phyloP scores from a whole-genome alignment of 1,284 basidiomycete genomes.

The Microbotryum saponariae region DNA sequence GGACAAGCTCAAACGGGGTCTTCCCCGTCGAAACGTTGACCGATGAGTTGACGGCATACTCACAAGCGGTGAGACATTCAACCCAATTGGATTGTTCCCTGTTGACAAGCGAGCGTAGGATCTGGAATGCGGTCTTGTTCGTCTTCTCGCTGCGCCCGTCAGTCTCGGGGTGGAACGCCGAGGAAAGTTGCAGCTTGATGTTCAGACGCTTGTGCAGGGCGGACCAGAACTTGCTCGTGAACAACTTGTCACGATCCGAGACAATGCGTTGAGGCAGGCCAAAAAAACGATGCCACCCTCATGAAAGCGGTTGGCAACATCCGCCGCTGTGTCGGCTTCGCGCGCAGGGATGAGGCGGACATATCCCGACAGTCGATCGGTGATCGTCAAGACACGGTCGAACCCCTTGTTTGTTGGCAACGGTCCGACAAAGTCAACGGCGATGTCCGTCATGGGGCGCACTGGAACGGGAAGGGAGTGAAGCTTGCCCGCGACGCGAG shows the following conservation, averaged over 20 bases:
- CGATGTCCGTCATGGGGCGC: constrained; percentile 34
- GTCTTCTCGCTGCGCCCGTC: constrained; percentile 30
- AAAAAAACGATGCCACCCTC: constrained; percentile 40
- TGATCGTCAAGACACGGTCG: constrained; percentile 44
- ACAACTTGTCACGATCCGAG: constrained; percentile 37
- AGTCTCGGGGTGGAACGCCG: constrained; percentile 47
- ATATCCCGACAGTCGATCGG: constrained; percentile 42
- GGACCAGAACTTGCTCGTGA: constrained; percentile 35
- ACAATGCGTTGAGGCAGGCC: constrained; percentile 38
- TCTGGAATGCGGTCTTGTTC: constrained; percentile 16
- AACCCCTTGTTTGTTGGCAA: constrained; percentile 41
- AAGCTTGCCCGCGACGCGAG: constrained; percentile 3
- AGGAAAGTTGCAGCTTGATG: constrained; percentile 41
- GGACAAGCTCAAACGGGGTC: too few species aligned
- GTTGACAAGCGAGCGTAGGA: constrained; percentile 2
- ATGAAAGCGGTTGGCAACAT: constrained; percentile 37
- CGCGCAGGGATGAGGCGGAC: constrained; percentile 41
- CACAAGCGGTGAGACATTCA: constrained; percentile 1
- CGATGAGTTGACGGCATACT: constrained; percentile 9
- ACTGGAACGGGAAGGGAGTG: constrained; percentile 8
- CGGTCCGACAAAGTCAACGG: too few species aligned
- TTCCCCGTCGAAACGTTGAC: too few species aligned
- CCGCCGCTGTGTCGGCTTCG: constrained; percentile 1
- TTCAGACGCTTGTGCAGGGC: constrained; percentile 28
- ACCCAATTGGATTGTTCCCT: constrained; percentile 24